Conservation (phyloP, 2,329 filamentous ascomycete genomes). For the Penicillium sp. region DNA sequence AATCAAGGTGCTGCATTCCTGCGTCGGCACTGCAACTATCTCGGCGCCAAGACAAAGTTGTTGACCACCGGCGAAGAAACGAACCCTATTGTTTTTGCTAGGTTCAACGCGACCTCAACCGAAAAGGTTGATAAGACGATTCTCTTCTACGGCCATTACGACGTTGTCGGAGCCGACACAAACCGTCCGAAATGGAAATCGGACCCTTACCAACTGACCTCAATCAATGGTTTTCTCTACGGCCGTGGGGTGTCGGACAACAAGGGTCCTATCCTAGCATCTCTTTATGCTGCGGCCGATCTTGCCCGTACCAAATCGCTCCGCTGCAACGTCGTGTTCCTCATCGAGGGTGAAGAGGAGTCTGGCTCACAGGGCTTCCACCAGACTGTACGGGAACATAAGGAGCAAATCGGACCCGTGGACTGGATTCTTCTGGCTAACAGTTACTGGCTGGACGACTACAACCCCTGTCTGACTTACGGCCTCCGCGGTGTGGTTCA, state of each 20-base stretch:
- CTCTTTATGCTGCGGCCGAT: slow-evolving; percentile 90
- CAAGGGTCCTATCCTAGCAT: slow-evolving; percentile 93
- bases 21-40: slow-evolving; percentile 84
- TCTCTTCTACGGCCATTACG: slow-evolving; percentile 97
- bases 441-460: slow-evolving; percentile 97
- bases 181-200: slow-evolving; percentile 80
- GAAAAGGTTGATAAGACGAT: slow-evolving; percentile 75
- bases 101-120: slow-evolving; percentile 74
- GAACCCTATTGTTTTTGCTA: slow-evolving; percentile 92
- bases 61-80: slow-evolving; percentile 76
- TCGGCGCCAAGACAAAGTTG: slow-evolving; percentile 87
- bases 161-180: slow-evolving; percentile 88
- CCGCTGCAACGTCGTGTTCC: slow-evolving; percentile 84
- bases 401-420: slow-evolving; percentile 81
- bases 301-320: slow-evolving; percentile 80
- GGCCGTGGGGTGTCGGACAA: slow-evolving; percentile 97
- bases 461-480: slow-evolving; percentile 93
- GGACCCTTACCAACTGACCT: slow-evolving; percentile 87
- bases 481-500: slow-evolving; percentile 92
- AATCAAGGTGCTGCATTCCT: slow-evolving; percentile 89
- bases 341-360: slow-evolving; percentile 97
- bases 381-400: slow-evolving; percentile 76
- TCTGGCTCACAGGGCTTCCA: slow-evolving; percentile 90
- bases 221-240: slow-evolving; percentile 89
- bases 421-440: slow-evolving; percentile 96